Percentiles rank a stretch among this genome's conserved stretches.
Evolutionary conservation across 768 basidiomycete species (phyloP).

Genomic region (Russula virescens): DNA sequence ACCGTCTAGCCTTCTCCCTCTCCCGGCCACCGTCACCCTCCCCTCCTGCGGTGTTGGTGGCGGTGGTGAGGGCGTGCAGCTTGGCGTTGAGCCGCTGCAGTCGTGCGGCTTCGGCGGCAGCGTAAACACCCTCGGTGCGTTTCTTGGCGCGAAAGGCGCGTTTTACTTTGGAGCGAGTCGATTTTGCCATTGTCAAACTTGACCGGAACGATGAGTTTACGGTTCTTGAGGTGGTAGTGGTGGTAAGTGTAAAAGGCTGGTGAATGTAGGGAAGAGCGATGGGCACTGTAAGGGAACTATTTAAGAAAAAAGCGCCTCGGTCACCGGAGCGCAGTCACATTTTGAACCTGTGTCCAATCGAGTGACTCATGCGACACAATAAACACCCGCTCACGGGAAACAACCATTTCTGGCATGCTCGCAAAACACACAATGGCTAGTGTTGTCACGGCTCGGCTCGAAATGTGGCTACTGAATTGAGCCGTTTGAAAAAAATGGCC

Average conservation of each 20-base stretch:
- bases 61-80: conserved; percentile 44
- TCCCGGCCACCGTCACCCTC: neutral
- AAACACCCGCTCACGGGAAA: neutral
- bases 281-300: too few relatives aligned
- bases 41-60: neutral
- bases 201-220: neutral
- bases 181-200: conserved; percentile 63
- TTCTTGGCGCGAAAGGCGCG: conserved; percentile 73
- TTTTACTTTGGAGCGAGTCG: conserved; percentile 75
- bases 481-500: too few relatives aligned
- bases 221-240: neutral
- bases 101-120: conserved; percentile 71
- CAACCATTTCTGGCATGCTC: neutral
- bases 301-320: neutral
- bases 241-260: neutral
- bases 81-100: conserved; percentile 66
- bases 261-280: neutral
- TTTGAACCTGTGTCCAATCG: neutral
- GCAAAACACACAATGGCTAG: neutral
- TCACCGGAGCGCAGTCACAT: neutral
- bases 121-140: conserved; percentile 67
- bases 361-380: neutral
- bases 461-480: too few relatives aligned
- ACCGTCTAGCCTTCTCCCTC: neutral
- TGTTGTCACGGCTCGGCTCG: too few relatives aligned